Percentiles rank a stretch among this genome's conserved stretches.
phyloP scores from a whole-genome alignment of 768 basidiomycete species.

The Boletus tylopilopsis region DNA sequence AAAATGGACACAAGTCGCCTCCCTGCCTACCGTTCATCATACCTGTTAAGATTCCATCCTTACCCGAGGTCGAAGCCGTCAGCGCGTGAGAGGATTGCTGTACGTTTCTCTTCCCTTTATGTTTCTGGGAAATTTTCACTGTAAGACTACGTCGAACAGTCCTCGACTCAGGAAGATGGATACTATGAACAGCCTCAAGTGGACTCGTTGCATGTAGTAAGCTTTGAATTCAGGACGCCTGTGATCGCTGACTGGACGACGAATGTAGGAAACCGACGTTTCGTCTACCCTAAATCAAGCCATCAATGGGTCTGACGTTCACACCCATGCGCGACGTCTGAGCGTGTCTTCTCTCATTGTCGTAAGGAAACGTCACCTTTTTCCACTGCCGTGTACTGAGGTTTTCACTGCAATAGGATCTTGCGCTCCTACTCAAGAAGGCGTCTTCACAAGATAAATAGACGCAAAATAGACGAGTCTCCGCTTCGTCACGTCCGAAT shows the following conservation, averaged over 20 bases:
- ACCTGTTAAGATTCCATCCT: conserved; percentile 28
- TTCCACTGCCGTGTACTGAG: not conserved
- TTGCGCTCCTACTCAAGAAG: conserved; percentile 18
- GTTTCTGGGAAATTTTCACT: conserved; percentile 9
- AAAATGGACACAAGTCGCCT: conserved; percentile 17
- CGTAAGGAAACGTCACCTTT: conserved; percentile 11
- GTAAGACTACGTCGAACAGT: conserved; percentile 8
- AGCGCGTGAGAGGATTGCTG: conserved; percentile 24
- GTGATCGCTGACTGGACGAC: not conserved
- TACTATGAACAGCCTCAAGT: not conserved
- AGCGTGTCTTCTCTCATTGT: conserved; percentile 22
- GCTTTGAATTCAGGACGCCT: not conserved
- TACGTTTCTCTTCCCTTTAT: conserved; percentile 8
- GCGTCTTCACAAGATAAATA: not conserved
- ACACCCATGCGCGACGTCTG: conserved; percentile 3
- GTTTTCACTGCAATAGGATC: conserved; percentile 15
- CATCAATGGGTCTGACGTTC: conserved; percentile 1
- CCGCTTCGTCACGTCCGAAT: too few species aligned
- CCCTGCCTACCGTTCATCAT: conserved; percentile 27
- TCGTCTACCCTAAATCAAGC: conserved; percentile 1
- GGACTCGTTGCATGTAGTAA: not conserved
- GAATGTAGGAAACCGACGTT: conserved; percentile 9
- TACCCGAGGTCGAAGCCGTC: conserved; percentile 25
- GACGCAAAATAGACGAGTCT: too few species aligned
- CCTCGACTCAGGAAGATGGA: not conserved